Base-by-base conservation (phyloP, 306 rosid species). In the Comarum palustre region DNA sequence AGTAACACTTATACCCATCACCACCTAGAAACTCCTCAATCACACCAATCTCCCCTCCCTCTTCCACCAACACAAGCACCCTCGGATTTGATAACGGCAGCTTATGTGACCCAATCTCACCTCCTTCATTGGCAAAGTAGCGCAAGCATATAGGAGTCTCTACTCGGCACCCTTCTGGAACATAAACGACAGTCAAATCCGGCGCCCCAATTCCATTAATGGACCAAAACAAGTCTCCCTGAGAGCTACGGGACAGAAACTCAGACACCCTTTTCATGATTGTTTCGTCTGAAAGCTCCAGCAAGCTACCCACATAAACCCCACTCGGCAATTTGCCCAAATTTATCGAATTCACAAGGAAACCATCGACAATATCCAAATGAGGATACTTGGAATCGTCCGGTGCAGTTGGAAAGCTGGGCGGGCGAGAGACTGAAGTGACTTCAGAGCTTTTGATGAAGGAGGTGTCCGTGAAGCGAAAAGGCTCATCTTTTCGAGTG, bases 171-270 rank as follows among this genome's bases (percentile, higher is more conserved):
- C 87, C 92, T 3, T 80, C 78, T 0, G 99, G 97, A 2, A 94
- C 97, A 80, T 91, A 88, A 12, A 94, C 81, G 65, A 94, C 86
- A 0, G 89, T 86, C 74, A 91, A 57, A 79, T 94, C 97, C 32
- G 99, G 95, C 10, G 97, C 92, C 25, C 88, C 99, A 7, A 94
- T 60, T 7, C 99, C 99, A 63, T 94, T 94, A 75, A 94, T 88
- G 19, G 96, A 87, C 97, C 95, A 91, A 79, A 94, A 94, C 83
- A 94, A 80, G 84, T 94, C 99, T 20, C 89, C 87, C 8, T 31
- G 59, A 66, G 71, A 64, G 68, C 70, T 76, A 10, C 68, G 42
- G 45, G 54, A 38, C 19, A 85, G 22, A 38, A 72, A 69, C 25
- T 91, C 85, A 58, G 80, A 82, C 1, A 94, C 90, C 73, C 83